Evolutionary conservation across 768 basidiomycete species (phyloP).

Genomic region (Phlebiopsis flavidoalba): DNA sequence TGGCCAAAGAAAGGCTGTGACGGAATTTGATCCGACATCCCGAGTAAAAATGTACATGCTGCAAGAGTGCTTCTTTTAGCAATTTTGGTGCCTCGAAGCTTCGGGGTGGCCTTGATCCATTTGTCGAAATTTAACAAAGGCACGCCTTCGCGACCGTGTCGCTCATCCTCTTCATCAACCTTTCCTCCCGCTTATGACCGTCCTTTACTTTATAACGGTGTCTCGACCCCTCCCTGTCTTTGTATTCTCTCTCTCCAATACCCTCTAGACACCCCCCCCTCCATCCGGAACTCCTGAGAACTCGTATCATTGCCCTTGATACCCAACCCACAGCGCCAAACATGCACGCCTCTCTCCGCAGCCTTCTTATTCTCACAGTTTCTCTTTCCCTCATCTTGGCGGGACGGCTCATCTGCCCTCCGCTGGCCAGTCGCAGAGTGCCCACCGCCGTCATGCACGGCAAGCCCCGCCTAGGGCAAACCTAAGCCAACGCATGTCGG

Average conservation of each 20-base stretch:
- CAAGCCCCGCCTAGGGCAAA: too few species aligned
- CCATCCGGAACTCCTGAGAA: neutral
- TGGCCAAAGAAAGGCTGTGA: neutral
- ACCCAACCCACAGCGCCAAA: neutral
- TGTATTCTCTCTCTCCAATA: too few species aligned
- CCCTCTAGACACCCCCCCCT: neutral
- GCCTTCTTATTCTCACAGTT: conserved; percentile 29
- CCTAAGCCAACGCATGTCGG: too few species aligned
- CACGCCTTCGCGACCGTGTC: conserved; percentile 5
- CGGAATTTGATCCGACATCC: neutral
- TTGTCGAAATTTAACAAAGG: conserved; percentile 3
- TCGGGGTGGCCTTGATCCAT: neutral
- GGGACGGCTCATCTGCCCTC: too few species aligned
- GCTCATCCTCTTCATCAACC: neutral
- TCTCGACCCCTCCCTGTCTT: conserved; percentile 2
- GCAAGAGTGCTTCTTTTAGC: neutral
- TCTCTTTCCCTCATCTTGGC: conserved; percentile 28
- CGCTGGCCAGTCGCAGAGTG: conserved; percentile 29
- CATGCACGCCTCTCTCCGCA: conserved; percentile 12
- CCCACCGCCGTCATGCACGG: conserved; percentile 23
- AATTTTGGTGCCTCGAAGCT: conserved; percentile 2
- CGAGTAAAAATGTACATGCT: neutral
- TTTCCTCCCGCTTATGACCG: neutral
- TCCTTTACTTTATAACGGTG: conserved; percentile 4
- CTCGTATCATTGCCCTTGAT: too few species aligned